Evolutionary conservation across 164 flowering plant species (phyloP).

Genomic region (Buxus sempervirens): DNA sequence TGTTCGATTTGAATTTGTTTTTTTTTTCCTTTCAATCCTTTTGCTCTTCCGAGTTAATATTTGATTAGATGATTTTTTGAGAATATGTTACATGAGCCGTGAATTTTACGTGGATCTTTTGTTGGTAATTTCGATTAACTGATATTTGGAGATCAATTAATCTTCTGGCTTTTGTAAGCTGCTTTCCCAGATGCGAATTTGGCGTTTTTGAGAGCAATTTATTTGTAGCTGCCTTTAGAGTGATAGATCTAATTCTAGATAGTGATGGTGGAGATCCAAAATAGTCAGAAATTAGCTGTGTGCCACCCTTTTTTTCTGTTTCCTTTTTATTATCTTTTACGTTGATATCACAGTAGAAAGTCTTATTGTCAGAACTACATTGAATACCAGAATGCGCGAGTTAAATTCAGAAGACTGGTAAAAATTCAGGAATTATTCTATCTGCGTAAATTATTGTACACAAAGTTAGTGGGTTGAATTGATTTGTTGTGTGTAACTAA

Average conservation of each 20-base stretch:
- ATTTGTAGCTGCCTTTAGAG: background rate
- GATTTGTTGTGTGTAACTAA: no score
- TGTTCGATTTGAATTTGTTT: background rate
- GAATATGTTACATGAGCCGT: background rate
- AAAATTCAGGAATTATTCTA: no score
- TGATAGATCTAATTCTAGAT: constrained; percentile 4
- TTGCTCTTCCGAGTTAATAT: background rate
- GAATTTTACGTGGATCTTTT: background rate
- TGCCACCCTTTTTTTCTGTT: background rate
- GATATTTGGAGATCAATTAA: background rate
- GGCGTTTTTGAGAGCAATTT: background rate
- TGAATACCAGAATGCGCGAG: background rate
- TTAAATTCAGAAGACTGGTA: no score
- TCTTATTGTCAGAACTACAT: background rate
- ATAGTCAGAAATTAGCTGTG: background rate
- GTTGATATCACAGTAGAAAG: background rate
- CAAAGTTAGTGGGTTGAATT: no score
- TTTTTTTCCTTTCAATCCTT: background rate
- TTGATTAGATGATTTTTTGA: background rate
- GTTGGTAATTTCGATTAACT: background rate
- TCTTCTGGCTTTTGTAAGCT: background rate
- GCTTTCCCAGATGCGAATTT: background rate
- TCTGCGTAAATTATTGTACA: no score
- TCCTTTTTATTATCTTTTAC: background rate
- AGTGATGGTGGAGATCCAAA: background rate